Conservation (phyloP, 1,284 basidiomycete genomes). For the Moesziomyces antarcticus region DNA sequence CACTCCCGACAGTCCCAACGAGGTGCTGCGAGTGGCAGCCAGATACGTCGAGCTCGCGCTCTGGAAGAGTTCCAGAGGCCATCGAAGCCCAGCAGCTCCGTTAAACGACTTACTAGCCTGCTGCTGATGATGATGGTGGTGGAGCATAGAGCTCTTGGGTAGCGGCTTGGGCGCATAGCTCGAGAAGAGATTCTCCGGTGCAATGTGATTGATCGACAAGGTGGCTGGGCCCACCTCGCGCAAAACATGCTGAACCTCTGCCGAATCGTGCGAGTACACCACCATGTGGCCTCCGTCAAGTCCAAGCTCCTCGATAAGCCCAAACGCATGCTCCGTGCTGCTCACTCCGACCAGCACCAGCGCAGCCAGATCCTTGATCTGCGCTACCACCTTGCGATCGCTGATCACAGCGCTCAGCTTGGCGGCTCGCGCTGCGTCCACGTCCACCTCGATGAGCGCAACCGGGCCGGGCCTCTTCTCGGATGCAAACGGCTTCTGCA, state of each 20-base stretch:
- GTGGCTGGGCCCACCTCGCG: constrained; percentile 13
- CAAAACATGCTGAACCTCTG: constrained; percentile 16
- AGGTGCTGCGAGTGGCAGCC: constrained; percentile 6
- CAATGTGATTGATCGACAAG: constrained; percentile 23
- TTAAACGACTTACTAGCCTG: not conserved
- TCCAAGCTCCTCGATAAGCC: constrained; percentile 8
- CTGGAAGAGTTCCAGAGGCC: constrained; percentile 13
- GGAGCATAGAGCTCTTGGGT: constrained; percentile 3
- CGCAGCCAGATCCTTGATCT: constrained; percentile 14
- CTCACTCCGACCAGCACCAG: constrained; percentile 17
- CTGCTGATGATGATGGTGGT: not conserved
- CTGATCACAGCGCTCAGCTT: constrained; percentile 16
- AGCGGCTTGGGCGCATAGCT: constrained; percentile 15
- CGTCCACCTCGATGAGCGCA: constrained; percentile 13
- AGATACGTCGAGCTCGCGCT: constrained; percentile 6
- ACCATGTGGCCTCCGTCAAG: constrained; percentile 15
- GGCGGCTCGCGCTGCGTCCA: constrained; percentile 6
- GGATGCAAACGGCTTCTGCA: constrained; percentile 19
- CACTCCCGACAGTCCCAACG: constrained; percentile 11
- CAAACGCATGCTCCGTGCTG: constrained; percentile 24
- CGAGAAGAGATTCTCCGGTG: constrained; percentile 24
- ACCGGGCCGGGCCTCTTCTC: constrained; percentile 12
- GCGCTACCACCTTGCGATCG: constrained; percentile 4
- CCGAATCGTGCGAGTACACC: constrained; percentile 20
- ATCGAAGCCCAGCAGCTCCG: constrained; percentile 8